Base-by-base conservation (phyloP, 768 basidiomycete species). In the Holtermannia corniformis region DNA sequence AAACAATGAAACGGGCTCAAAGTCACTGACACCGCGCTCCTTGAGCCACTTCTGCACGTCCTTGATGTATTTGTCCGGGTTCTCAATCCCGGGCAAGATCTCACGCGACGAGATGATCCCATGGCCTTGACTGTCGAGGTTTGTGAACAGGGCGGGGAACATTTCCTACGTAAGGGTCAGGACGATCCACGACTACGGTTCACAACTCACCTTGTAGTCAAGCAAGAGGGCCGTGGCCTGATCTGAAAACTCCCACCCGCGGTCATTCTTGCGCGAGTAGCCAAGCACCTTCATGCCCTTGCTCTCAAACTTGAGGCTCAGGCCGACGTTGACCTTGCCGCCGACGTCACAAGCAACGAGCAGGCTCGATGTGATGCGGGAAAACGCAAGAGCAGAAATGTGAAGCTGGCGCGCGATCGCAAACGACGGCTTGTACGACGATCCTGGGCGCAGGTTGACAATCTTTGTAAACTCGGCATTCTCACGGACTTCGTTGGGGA, bases 221-320 rank as follows among this genome's bases (percentile, higher is more conserved):
- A 75, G 76, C 51, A 96, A 80, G 16, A 96, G 78, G 22, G 84
- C 77, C 37, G 92, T 74, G 0, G 93, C 84, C 67, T 83, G 87
- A 54, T 89, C 81, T 62, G 89, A 93, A 65, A 85, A 97, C 66
- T 99, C 92, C 95, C 93, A 99, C 27, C 81, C 78, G 5, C 82
- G 75, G 7, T 83, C 84, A 24, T 84, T 81, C 73, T 93, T 92
- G 56, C 81, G 79, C 5, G 90, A 85, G 72, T 95, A 96, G 56
- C 87, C 86, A 43, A 95, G 78, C 1, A 99, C 95, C 73, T 97
- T 99, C 62, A 90, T 71, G 10, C 82, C 80, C 73, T 95, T 97
- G 12, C 82, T 86, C 65, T 99, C 95, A 57, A 95, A 99, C 71
- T 99, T 99, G 60, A 99, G 79, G 68, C 87, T 88, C 41, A 99